phyloP scores from a whole-genome alignment of 345 rosid species.

The Populus tremula region DNA sequence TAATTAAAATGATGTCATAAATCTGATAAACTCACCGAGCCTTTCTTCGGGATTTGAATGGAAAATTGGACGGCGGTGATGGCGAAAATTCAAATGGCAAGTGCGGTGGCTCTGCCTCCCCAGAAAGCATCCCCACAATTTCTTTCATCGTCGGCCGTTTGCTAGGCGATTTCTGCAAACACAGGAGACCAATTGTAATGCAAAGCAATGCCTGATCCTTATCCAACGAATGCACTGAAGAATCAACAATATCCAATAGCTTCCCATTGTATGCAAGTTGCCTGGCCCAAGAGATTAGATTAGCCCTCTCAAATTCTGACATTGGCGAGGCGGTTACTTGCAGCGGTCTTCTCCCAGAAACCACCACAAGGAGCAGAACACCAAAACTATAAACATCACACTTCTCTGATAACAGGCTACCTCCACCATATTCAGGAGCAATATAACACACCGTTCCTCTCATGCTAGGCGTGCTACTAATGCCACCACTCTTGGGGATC shows the following conservation, averaged over 20 bases:
- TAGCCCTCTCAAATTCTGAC: slow-evolving; percentile 79
- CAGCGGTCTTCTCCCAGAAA: slow-evolving; percentile 70
- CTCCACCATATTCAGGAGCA: slow-evolving; percentile 79
- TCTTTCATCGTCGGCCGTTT: slow-evolving; percentile 67
- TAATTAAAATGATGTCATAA: slow-evolving; percentile 6
- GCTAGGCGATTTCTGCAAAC: slow-evolving; percentile 67
- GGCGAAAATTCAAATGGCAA: slow-evolving; percentile 79
- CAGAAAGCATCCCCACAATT: slow-evolving; percentile 65
- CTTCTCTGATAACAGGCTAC: slow-evolving; percentile 61
- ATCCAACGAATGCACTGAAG: slow-evolving; percentile 55
- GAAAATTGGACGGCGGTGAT: slow-evolving; percentile 52
- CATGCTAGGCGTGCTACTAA: slow-evolving; percentile 84
- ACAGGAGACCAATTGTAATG: slow-evolving; percentile 62
- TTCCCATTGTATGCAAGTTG: slow-evolving; percentile 64
- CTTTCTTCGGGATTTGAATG: slow-evolving; percentile 24
- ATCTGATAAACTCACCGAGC: slow-evolving; percentile 18
- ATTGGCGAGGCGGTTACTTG: slow-evolving; percentile 76
- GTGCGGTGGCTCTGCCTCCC: slow-evolving; percentile 60
- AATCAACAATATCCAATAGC: slow-evolving; percentile 63
- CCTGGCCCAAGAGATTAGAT: slow-evolving; percentile 79
- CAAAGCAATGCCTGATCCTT: slow-evolving; percentile 64
- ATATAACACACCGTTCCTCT: slow-evolving; percentile 82
- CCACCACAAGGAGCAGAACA: slow-evolving; percentile 58
- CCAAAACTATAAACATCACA: slow-evolving; percentile 80
- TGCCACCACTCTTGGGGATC: slow-evolving; percentile 69